A percentile compares a stretch with the other conserved stretches of the same genome.
Conservation (phyloP, 1,284 basidiomycete genomes). For the Lentinus polychrous region DNA sequence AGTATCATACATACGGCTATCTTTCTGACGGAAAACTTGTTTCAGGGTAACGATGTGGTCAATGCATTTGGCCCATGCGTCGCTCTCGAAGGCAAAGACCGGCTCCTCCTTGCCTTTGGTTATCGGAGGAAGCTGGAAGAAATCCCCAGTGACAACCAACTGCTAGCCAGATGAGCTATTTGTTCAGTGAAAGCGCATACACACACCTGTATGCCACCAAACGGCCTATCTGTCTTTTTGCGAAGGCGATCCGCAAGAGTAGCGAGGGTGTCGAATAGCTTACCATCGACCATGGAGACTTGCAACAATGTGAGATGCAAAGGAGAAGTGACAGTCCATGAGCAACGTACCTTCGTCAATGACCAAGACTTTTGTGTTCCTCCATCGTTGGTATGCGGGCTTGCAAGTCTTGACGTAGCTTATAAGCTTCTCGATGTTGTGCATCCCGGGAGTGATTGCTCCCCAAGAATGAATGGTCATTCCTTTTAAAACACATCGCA, state of each 20-base stretch:
- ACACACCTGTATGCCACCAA: constrained; percentile 90
- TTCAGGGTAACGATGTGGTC: constrained; percentile 79
- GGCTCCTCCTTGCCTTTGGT: constrained; percentile 38
- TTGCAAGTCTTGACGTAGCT: constrained; percentile 31
- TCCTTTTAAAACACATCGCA: constrained; percentile 17
- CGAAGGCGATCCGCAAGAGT: constrained; percentile 26
- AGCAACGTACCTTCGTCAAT: constrained; percentile 80
- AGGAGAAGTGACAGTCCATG: background rate
- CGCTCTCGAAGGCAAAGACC: constrained; percentile 85
- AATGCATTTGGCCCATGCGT: constrained; percentile 77
- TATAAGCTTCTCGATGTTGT: constrained; percentile 29
- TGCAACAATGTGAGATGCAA: background rate
- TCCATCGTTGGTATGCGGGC: constrained; percentile 31
- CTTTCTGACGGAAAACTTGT: constrained; percentile 80
- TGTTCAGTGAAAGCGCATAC: background rate
- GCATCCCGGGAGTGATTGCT: constrained; percentile 30
- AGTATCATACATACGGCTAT: constrained; percentile 25
- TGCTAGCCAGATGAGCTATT: constrained; percentile 18
- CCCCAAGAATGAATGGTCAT: constrained; percentile 36
- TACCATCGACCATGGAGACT: constrained; percentile 98
- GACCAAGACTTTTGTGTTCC: constrained; percentile 65
- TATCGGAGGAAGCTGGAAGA: constrained; percentile 96
- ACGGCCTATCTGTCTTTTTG: constrained; percentile 63
- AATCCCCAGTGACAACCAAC: constrained; percentile 91
- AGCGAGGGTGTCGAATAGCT: constrained; percentile 82